These are phyloP conservation scores for Penicillium sumatraense DNA, from an alignment of 2,329 filamentous ascomycete genomes.

Conservation along the genomic window DNA sequence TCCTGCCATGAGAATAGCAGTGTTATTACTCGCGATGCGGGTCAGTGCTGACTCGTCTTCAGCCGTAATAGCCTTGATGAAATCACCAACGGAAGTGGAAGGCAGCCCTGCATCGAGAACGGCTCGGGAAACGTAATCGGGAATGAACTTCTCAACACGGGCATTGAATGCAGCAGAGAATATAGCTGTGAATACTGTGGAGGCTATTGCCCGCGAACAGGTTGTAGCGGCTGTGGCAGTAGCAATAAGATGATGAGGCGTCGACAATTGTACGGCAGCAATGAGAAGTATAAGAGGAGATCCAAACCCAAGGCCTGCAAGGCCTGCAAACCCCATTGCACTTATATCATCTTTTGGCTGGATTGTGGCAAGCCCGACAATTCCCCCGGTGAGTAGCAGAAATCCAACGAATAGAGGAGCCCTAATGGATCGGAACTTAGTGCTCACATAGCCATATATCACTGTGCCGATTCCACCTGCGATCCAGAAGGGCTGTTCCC, in stretches of 20 bases:
- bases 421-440: slow-evolving; percentile 8
- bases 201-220: slow-evolving; percentile 10
- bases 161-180: neutral
- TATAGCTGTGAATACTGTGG: slow-evolving; percentile 11
- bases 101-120: slow-evolving; percentile 2
- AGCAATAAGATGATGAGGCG: slow-evolving; percentile 11
- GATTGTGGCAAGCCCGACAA: slow-evolving; percentile 7
- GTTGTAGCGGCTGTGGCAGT: slow-evolving; percentile 12
- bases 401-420: slow-evolving; percentile 5
- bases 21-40: neutral
- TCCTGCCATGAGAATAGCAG: slow-evolving; percentile 2
- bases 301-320: slow-evolving; percentile 8
- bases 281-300: slow-evolving; percentile 10
- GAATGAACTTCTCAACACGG: slow-evolving; percentile 2
- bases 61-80: neutral
- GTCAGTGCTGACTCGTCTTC: neutral
- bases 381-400: slow-evolving; percentile 6
- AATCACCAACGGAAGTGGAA: neutral
- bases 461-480: slow-evolving; percentile 7
- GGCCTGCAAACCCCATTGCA: slow-evolving; percentile 1
- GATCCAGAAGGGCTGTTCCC: slow-evolving; percentile 4
- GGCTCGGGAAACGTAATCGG: neutral
- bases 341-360: slow-evolving; percentile 2
- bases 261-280: slow-evolving; percentile 10
- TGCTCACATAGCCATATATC: slow-evolving; percentile 7